A percentile compares a stretch with the other conserved stretches of the same genome.
phyloP scores from a whole-genome alignment of 2,329 filamentous ascomycete species.

The Trichoderma aggressivum region DNA sequence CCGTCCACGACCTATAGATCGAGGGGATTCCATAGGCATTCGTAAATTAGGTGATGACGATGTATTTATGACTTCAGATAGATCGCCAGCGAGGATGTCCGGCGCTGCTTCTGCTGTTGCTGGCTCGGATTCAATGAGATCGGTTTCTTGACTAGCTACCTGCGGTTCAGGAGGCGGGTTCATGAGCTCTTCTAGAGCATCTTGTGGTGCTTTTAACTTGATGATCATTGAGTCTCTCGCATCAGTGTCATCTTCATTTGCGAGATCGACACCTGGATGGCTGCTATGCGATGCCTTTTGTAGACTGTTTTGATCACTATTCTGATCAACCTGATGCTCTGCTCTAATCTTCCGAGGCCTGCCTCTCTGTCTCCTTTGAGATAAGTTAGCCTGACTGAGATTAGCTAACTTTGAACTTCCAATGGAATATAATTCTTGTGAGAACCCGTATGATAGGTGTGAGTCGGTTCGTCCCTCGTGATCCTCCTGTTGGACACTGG shows the following conservation, averaged over 20 bases:
- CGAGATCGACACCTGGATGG: neutral
- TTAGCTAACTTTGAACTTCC: constrained; percentile 24
- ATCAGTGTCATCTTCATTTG: neutral
- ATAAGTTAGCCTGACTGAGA: constrained; percentile 27
- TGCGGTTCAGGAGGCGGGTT: neutral
- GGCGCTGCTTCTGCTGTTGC: neutral
- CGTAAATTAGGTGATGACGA: neutral
- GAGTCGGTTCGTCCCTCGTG: neutral
- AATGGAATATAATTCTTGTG: neutral
- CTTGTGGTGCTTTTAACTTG: neutral
- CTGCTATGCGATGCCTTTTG: neutral
- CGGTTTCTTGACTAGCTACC: neutral
- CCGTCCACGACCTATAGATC: constrained; percentile 7
- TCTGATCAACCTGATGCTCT: neutral
- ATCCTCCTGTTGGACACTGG: neutral
- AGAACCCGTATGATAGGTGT: constrained; percentile 18
- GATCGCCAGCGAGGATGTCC: neutral
- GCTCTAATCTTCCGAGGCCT: constrained; percentile 28
- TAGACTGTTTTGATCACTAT: neutral
- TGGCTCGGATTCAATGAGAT: neutral
- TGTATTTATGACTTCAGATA: neutral
- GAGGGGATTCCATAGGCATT: neutral
- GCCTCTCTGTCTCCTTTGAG: constrained; percentile 28
- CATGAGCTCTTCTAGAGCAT: neutral
- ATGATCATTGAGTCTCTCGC: neutral